Base-by-base conservation (phyloP, 371 early-diverging fungal species). In the Choanephora cucurbitarum region DNA sequence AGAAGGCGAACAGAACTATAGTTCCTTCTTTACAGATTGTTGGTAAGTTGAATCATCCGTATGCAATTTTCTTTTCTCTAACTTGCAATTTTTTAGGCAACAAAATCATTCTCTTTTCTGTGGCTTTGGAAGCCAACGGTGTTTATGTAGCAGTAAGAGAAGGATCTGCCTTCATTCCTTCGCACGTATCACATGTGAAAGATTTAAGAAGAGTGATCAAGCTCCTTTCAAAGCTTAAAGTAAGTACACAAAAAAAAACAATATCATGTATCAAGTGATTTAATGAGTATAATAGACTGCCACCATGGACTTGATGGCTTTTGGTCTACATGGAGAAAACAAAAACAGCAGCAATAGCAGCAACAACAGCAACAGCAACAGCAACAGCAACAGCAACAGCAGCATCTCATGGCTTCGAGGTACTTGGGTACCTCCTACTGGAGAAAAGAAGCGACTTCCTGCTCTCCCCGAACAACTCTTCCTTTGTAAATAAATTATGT, bases 31-130 rank as follows among this genome's bases (percentile, higher is more conserved):
- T 45, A 24, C 46, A 45, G 14, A 24, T 45, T 1, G 23, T 24
- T 10, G 46, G 46, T 45, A 45, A 11, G 28, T 28, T 28, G 28
- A 14, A 24, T 28, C 17, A 24, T 45, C 15, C 23, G 24, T 14
- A 45, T 45, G 17, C 17, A 45, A 28, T 13, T 24, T 13, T 17
- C n/a, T 42, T 44, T 45, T 45, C 46, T 45, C 46, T 45, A 45
- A 45, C 10, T 45, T 28, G 0, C 23, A 11, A 9, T 45, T 45
- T 45, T 45, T 7, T 24, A 45, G 46, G 46, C 9, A 45, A 24
- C 28, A 22, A 24, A 24, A 28, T 2, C 2, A 24, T 24, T 2
- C 13, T 24, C 10, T 45, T 2, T 24, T 45, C 46, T 14, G 24
- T 45, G 3, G 5, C 15, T 1, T 28, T 45, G 11, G 46, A 17